Base-by-base conservation (phyloP, 78 protist species). In the Dictyostelium capitatum region DNA sequence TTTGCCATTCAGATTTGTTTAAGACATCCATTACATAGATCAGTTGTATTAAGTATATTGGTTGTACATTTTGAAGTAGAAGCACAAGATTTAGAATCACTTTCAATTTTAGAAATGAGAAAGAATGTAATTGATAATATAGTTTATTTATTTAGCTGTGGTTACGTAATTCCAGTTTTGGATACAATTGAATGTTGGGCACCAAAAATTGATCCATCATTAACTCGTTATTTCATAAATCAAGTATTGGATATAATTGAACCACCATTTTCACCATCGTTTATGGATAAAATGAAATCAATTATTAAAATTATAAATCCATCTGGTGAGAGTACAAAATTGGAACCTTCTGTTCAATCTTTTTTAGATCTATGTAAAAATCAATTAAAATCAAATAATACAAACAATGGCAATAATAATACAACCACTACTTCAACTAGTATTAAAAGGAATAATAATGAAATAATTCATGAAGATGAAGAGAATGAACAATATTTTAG, bases 201-300 rank as follows among this genome's bases (percentile, higher is more conserved):
- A 32, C 65, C 78, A 46, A 74, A 77, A 41, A 87, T 87, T 46
- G 92, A 87, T 64, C 92, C 92, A 3, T 87, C 92, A 0, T 48
- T 87, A n/a, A 69, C 72, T 46, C 47, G 92, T 47, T 87, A 87
- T 69, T 87, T 87, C 77, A 87, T 77, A 11, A 87, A 87, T 64
- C 92, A 87, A 48, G 92, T 87, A 23, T 51, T 87, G 10, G 92
- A 87, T 47, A 87, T 87, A 8, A 57, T 87, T 4, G 92, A 87
- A 64, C 92, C 82, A 77, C 92, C 92, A 2, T 87, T 77, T 50
- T 87, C 92, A 7, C 48, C 37, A 25, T 11, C 25, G 46, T 87
- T 87, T 77, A 87, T 87, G 56, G 51, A 62, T 15, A 48, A 79
- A 43, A 87, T 87, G 92, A 46, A 72, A 43, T 43, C 48, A 20